Base-by-base conservation (phyloP, 2,329 filamentous ascomycete species). In the Colletotrichum godetiae region DNA sequence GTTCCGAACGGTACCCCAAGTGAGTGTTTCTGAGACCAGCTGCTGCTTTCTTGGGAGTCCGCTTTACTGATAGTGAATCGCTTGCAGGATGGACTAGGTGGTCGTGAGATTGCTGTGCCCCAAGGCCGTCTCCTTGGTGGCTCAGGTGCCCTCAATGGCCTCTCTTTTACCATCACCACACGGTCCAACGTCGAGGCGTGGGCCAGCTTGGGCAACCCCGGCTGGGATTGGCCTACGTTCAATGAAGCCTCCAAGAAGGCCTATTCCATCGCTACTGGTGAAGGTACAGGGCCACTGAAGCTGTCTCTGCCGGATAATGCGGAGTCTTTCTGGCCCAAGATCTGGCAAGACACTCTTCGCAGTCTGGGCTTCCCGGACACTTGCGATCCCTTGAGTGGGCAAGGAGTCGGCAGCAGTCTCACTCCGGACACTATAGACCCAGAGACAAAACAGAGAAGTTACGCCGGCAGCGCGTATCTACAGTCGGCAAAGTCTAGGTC, bases 131-230 rank as follows among this genome's bases (percentile, higher is more conserved):
- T 75, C 5, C 75, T 79, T 0, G 79, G 79, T 6, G 79, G 79
- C n/a, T 79, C 77, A 1, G 80, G 79, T 57, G 78, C 77, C 3
- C 68, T 81, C 62, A 81, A 81, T 58, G 76, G 75, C 53, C 75
- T 76, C 15, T 69, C 75, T 52, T 80, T 80, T 37, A 75, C 74
- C 4, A 61, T 76, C 7, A 76, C 75, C 4, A 74, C 78, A 2
- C 72, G 75, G 27, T 67, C 72, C 22, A 76, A 74, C 33, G 69
- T 80, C 27, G 78, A 80, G 53, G 76, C 76, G 1, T 81, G 78
- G 80, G 76, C 63, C 12, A 69, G 73, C 24, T 74, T 81, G 2
- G 79, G 79, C 5, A 81, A 81, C 59, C 68, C 68, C 1, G 78
- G 77, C 5, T 81, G 80, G 79, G 64, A 76, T 57, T 81, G 77